Evolutionary conservation across 495 filamentous ascomycete species (phyloP), one percentile per base, ranked within the genome.

Genomic region (Immersiella caudata): DNA sequence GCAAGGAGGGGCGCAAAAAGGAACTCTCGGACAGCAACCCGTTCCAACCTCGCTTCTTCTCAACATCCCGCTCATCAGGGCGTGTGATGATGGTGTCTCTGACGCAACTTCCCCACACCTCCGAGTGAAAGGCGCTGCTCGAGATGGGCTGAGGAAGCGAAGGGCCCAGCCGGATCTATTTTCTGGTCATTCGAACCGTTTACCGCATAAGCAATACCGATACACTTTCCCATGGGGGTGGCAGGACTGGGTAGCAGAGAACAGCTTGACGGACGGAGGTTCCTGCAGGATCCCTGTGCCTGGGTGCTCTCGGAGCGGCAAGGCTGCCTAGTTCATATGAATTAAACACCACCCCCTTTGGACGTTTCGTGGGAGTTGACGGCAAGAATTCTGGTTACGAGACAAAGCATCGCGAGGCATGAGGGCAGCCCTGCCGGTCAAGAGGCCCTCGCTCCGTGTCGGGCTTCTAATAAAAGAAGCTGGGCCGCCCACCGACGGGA

Each of bases 401-500:
- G 65, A 35, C 24, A 46, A 36, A 22, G 20, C 36, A 49, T 71
- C 49, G 60, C 24, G 66, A 67, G 60, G 68, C 33, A 26, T 18
- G 40, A 12, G 40, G 16, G 14, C 40, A 54, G 61, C 36, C 61
- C 62, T 24, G 60, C 14, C 29, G 60, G 26, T 36, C 35, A 40
- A 68, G 60, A 29, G 62, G 46, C 64, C 71, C 66, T 64, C 49
- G 59, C 52, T 62, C 65, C 66, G 61, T 22, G 62, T 33, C 64
- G 58, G 65, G 64, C 58, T 73, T 70, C 73, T 73, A 73, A 75
- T 69, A 69, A 73, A 75, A 71, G 73, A 75, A 70, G 49, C 22
- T 70, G 66, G 40, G 40, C 70, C 67, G 66, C 62, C 20, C 54
- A 60, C 68, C 68, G 68, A 49, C 63, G 52, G 52, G 35, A 68